phyloP scores from a whole-genome alignment of 257 asterid genomes.

The Petunia axillaris region DNA sequence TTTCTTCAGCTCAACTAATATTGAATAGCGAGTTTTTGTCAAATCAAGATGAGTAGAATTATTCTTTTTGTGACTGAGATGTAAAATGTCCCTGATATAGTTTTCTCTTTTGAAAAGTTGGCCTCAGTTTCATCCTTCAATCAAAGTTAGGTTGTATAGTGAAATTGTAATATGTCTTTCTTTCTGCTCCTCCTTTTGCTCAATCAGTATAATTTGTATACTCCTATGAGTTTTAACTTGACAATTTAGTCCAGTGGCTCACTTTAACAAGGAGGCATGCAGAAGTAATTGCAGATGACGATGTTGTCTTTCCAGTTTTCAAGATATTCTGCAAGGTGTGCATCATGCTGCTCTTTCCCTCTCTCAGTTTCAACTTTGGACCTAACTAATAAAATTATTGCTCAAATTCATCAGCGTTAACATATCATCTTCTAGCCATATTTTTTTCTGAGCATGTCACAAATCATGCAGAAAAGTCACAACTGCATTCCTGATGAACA shows the following conservation, averaged over 20 bases:
- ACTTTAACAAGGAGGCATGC: constrained; percentile 76
- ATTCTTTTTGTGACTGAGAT: background rate
- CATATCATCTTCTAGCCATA: background rate
- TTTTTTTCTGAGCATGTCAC: constrained; percentile 26
- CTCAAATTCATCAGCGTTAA: background rate
- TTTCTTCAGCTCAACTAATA: background rate
- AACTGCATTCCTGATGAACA: constrained; percentile 98
- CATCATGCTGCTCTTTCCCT: constrained; percentile 1
- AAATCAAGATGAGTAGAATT: background rate
- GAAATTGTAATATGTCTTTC: background rate
- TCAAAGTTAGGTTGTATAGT: background rate
- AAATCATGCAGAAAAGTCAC: constrained; percentile 79
- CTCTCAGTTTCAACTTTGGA: background rate
- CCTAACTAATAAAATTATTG: background rate
- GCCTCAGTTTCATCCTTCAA: background rate
- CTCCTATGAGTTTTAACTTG: background rate
- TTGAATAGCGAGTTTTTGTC: background rate
- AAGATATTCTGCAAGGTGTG: constrained; percentile 79
- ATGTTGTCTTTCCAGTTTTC: constrained; percentile 63
- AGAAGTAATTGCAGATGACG: constrained; percentile 73
- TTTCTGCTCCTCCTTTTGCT: background rate
- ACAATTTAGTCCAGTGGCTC: constrained; percentile 70
- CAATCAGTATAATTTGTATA: background rate
- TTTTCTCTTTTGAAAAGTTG: background rate
- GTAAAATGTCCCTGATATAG: background rate